Evolutionary conservation across 2,329 filamentous ascomycete species (phyloP).

Genomic region (Penicillium sp.): DNA sequence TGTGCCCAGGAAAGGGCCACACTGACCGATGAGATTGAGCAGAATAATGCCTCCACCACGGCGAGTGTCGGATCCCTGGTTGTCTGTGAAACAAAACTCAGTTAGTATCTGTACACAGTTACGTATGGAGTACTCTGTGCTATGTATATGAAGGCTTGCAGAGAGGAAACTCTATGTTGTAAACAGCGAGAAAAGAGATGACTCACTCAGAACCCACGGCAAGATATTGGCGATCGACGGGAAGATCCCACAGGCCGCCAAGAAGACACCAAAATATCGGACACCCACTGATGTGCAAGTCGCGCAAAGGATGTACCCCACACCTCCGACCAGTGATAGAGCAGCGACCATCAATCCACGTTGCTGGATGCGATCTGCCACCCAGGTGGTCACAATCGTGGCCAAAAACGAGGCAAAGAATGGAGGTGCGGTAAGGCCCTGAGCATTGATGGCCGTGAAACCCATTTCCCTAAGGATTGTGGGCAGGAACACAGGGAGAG

Average conservation of each 20-base stretch:
- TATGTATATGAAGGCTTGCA: neutral
- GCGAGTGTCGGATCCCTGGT: constrained; percentile 67
- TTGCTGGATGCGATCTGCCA: constrained; percentile 66
- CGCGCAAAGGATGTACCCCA: constrained; percentile 66
- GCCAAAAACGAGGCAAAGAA: constrained; percentile 67
- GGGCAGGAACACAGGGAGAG: constrained; percentile 64
- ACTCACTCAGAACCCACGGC: constrained; percentile 61
- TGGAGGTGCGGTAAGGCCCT: constrained; percentile 70
- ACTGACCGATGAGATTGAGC: constrained; percentile 67
- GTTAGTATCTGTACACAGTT: neutral
- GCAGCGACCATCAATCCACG: constrained; percentile 60
- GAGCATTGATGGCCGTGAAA: constrained; percentile 64
- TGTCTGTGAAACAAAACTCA: constrained; percentile 47
- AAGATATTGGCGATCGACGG: constrained; percentile 69
- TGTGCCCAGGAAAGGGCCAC: constrained; percentile 63
- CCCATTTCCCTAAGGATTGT: constrained; percentile 66
- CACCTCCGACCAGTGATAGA: constrained; percentile 57
- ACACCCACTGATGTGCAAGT: constrained; percentile 51
- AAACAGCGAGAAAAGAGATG: neutral
- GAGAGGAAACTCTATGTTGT: neutral
- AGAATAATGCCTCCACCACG: constrained; percentile 65
- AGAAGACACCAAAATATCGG: constrained; percentile 54
- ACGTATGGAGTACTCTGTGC: no score
- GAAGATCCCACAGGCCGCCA: constrained; percentile 63
- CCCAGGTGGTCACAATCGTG: constrained; percentile 60